Base-by-base conservation (phyloP, 257 asterid genomes). In the Lycium barbarum region DNA sequence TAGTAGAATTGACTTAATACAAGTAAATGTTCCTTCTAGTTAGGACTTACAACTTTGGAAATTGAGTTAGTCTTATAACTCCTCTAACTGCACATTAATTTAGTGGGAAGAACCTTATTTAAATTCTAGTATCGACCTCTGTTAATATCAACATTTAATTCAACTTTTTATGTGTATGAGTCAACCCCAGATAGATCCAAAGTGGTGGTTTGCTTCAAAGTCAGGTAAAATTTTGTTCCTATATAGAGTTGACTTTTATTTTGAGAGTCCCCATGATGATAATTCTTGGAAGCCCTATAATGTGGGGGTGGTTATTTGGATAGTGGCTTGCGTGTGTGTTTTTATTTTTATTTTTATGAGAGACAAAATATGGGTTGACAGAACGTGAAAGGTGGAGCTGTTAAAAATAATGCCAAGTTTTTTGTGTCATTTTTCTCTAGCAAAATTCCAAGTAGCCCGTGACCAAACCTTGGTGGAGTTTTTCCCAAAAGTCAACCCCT, bases 401-500 rank as follows among this genome's bases (percentile, higher is more conserved):
- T 26, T 76, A 53, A 76, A 47, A 8, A 53, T 40, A 51, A 26
- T 76, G 82, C 63, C 82, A 76, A 66, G 4, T 10, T 66, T 26
- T 79, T 40, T 13, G 36, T 88, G 89, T 91, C 90, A 55, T 84
- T 83, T 88, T 51, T 0, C 14, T 22, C 26, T 70, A 26, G 65
- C 26, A 76, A 76, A 76, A 76, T 26, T 51, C 82, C 82, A 76
- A 73, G 51, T 66, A 79, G 74, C 18, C 82, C 55, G 85, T 84
- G 90, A 91, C 90, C 93, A 87, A 90, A 90, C 84, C 87, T 79
- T 84, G 83, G 13, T 89, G 93, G 89, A 87, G 22, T 83, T 84
- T 58, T 88, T 81, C 43, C 54, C 83, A 78, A 89, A 93, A 92
- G 97, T 93, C 95, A 93, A 92, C 91, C 84, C 86, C 70, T 53